Conservation (phyloP, 202 grass and related monocot species). For the Schoenoplectus triqueter region DNA sequence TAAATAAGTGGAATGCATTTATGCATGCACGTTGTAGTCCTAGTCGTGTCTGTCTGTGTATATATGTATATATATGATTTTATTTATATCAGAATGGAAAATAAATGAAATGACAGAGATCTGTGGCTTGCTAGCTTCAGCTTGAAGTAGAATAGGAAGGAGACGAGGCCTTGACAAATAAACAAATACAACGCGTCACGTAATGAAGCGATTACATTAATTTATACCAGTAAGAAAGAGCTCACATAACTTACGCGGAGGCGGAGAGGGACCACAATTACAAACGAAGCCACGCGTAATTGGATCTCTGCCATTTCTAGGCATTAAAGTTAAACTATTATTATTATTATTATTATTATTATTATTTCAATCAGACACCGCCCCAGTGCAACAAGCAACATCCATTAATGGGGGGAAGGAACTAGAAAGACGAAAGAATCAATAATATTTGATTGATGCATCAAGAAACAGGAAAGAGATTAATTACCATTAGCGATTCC, state of each 20-base stretch:
- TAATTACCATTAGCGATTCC: too few species aligned
- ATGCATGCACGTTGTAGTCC: neutral
- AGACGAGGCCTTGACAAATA: neutral
- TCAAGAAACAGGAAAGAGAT: too few species aligned
- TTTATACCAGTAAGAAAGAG: too few species aligned
- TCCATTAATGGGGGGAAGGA: too few species aligned
- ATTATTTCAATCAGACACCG: too few species aligned
- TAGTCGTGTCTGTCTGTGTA: too few species aligned
- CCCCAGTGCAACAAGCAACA: too few species aligned
- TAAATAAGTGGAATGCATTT: neutral
- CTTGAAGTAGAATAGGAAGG: neutral
- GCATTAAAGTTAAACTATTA: neutral
- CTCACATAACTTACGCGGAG: too few species aligned
- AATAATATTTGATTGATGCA: too few species aligned
- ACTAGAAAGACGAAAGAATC: too few species aligned
- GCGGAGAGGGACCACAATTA: neutral
- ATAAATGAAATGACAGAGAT: neutral
- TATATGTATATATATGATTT: neutral
- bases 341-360: too few species aligned
- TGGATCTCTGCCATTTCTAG: neutral
- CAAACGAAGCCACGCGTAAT: slow-evolving; percentile 12
- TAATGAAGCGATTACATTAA: neutral
- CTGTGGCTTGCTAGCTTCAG: too few species aligned
- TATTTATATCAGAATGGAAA: neutral
- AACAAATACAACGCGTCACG: neutral